phyloP scores from a whole-genome alignment of 2,329 filamentous ascomycete species.

The Daldinia eschscholtzii region DNA sequence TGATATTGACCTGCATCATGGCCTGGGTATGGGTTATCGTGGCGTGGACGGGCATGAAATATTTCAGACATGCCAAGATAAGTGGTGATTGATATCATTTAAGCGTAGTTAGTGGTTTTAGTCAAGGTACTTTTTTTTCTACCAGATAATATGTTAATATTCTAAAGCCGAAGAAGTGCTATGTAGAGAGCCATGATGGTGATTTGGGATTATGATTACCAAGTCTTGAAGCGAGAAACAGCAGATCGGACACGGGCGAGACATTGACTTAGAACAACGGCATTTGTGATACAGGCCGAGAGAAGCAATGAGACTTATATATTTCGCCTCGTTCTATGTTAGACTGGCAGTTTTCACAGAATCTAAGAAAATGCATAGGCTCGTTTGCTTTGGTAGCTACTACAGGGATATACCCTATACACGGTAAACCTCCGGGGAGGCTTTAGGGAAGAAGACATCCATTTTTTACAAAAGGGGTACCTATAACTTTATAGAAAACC shows the following conservation, averaged over 20 bases:
- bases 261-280: conserved; percentile 7
- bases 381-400: neutral
- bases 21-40: conserved; percentile 99
- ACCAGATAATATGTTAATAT: conserved; percentile 12
- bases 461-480: neutral
- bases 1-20: conserved; percentile 95
- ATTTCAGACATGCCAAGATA: conserved; percentile 97
- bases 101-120: neutral
- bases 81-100: conserved; percentile 64
- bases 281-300: neutral
- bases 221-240: neutral
- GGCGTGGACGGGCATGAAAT: conserved; percentile 99
- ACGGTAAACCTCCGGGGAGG: neutral
- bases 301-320: neutral
- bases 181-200: neutral
- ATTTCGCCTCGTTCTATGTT: neutral
- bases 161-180: neutral
- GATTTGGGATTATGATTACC: neutral
- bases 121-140: neutral
- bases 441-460: neutral
- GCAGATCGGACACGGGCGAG: neutral
- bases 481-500: neutral
- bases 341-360: neutral
- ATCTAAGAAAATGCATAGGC: neutral
- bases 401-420: neutral